These are phyloP conservation scores for Strobilomyces echinocephalus DNA, from an alignment of 768 basidiomycete species.

Conservation along the genomic window DNA sequence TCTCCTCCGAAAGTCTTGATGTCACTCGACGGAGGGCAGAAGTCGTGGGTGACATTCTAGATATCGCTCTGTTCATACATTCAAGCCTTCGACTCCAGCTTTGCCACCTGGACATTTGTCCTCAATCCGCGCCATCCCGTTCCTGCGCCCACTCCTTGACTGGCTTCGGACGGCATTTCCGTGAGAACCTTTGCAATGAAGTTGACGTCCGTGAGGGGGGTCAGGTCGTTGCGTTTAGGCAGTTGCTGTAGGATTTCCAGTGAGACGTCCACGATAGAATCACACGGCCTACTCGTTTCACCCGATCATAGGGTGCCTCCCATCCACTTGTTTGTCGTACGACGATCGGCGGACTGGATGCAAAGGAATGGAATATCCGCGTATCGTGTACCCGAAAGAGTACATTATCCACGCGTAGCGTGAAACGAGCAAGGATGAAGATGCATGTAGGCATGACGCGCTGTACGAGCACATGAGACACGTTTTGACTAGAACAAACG, in stretches of 20 bases:
- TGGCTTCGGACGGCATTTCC: too few species aligned
- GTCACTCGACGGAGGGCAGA: neutral
- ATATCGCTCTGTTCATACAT: neutral
- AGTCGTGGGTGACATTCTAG: neutral
- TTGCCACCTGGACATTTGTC: slow-evolving; percentile 52
- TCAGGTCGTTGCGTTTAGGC: slow-evolving; percentile 64
- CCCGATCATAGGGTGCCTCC: slow-evolving; percentile 54
- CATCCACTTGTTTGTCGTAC: slow-evolving; percentile 83
- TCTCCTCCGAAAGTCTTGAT: slow-evolving; percentile 30
- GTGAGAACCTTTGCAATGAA: too few species aligned
- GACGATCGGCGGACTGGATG: slow-evolving; percentile 52
- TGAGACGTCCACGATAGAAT: neutral
- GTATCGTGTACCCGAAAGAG: slow-evolving; percentile 23
- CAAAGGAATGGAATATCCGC: slow-evolving; percentile 82
- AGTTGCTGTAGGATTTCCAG: slow-evolving; percentile 42
- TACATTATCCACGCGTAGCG: slow-evolving; percentile 81
- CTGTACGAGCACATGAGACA: slow-evolving; percentile 36
- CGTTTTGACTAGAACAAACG: neutral
- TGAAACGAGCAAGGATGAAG: slow-evolving; percentile 76
- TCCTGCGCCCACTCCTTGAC: slow-evolving; percentile 47
- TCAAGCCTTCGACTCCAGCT: slow-evolving; percentile 7
- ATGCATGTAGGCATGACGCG: slow-evolving; percentile 96
- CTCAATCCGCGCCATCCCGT: slow-evolving; percentile 87
- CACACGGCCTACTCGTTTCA: slow-evolving; percentile 54
- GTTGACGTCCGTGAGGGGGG: slow-evolving; percentile 29